A percentile compares a stretch with the other conserved stretches of the same genome.
Evolutionary conservation across 495 filamentous ascomycete species (phyloP).

Genomic region (Penicillium canariense): DNA sequence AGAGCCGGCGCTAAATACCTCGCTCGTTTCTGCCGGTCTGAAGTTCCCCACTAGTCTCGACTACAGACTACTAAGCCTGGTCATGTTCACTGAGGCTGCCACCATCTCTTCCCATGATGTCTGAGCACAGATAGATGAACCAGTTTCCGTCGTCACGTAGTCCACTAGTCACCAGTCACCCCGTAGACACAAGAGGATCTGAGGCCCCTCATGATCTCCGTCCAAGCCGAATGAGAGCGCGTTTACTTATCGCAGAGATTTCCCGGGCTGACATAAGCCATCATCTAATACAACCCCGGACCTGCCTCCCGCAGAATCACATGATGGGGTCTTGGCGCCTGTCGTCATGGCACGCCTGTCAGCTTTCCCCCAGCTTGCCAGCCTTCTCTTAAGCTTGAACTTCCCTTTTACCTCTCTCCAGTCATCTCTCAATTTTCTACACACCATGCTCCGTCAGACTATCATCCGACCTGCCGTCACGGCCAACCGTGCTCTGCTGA

Average conservation of each 20-base stretch:
- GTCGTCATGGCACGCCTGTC: slow-evolving; percentile 23
- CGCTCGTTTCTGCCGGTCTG: background rate
- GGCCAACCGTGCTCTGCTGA: slow-evolving; percentile 47
- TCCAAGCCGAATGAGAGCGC: slow-evolving; percentile 28
- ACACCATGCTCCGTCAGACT: slow-evolving; percentile 65
- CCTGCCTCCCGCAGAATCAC: slow-evolving; percentile 18
- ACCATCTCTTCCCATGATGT: too few relatives aligned
- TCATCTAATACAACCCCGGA: slow-evolving; percentile 12
- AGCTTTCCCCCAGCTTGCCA: background rate
- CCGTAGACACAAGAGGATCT: slow-evolving; percentile 4
- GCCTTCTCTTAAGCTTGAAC: background rate
- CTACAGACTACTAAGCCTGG: background rate
- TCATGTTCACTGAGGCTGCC: too few relatives aligned
- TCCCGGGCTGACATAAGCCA: slow-evolving; percentile 19
- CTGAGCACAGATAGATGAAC: background rate
- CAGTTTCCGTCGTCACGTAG: background rate
- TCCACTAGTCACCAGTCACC: too few relatives aligned
- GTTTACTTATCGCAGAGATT: slow-evolving; percentile 33
- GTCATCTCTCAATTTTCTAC: slow-evolving; percentile 6
- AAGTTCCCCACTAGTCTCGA: background rate
- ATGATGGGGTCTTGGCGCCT: slow-evolving; percentile 22
- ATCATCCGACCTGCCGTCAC: slow-evolving; percentile 56
- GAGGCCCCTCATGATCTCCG: slow-evolving; percentile 22
- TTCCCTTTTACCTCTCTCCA: slow-evolving; percentile 1
- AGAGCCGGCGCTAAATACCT: background rate